Conservation (phyloP, 2,329 filamentous ascomycete genomes). For the Xylaria sp. region DNA sequence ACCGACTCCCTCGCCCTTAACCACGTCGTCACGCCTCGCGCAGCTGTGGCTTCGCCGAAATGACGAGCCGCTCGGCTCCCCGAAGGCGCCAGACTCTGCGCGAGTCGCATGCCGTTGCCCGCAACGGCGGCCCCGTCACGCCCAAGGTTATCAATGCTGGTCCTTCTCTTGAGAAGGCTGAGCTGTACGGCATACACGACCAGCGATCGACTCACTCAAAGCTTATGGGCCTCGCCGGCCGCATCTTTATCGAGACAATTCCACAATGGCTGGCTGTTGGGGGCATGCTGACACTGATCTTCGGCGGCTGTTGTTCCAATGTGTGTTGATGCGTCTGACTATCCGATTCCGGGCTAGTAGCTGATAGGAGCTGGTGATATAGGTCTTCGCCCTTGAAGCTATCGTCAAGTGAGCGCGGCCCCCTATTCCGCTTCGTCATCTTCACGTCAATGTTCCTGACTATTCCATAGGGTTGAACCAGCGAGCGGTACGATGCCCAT, state of each 20-base stretch:
- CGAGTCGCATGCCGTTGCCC: constrained; percentile 55
- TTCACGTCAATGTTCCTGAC: constrained; percentile 38
- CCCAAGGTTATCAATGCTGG: constrained; percentile 65
- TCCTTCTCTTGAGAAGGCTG: constrained; percentile 64
- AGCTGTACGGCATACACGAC: constrained; percentile 66
- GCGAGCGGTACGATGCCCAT: constrained; percentile 72
- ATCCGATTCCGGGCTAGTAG: constrained; percentile 3
- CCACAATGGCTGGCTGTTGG: constrained; percentile 71
- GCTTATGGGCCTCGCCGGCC: constrained; percentile 61
- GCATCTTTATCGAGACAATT: constrained; percentile 67
- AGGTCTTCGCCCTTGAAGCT: constrained; percentile 96
- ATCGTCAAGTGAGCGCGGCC: constrained; percentile 81
- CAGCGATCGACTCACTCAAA: constrained; percentile 60
- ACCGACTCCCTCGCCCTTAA: constrained; percentile 18
- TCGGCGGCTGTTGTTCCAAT: constrained; percentile 95
- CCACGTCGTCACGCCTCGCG: constrained; percentile 38
- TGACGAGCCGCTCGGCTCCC: constrained; percentile 55
- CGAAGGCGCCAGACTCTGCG: constrained; percentile 58
- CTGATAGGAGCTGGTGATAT: constrained; percentile 46
- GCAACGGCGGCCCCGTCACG: constrained; percentile 52
- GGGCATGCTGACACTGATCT: constrained; percentile 84
- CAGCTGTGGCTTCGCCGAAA: constrained; percentile 47
- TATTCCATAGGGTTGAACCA: constrained; percentile 74
- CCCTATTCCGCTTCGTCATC: constrained; percentile 30
- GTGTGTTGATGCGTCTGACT: constrained; percentile 55